A percentile compares a stretch with the other conserved stretches of the same genome.
Conservation (phyloP, 768 basidiomycete genomes). For the Naganishia antarctica region DNA sequence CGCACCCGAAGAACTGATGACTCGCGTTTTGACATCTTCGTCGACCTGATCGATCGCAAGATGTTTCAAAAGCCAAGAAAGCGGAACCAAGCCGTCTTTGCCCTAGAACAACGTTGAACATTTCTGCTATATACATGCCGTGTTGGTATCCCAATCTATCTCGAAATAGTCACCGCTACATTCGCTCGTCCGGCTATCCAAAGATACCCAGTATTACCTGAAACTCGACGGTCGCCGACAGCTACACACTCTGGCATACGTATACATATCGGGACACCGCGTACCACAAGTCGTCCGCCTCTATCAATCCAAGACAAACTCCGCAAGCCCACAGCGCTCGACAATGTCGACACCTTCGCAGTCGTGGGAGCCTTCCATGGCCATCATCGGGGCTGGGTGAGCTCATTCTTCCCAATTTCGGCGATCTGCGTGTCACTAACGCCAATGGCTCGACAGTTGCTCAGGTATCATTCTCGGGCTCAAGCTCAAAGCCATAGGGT, state of each 20-base stretch:
- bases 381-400: conserved; percentile 35
- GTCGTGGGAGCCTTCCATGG: conserved; percentile 22
- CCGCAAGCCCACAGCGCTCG: too few species aligned
- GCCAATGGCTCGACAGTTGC: conserved; percentile 14
- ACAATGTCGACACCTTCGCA: conserved; percentile 6
- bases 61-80: not conserved
- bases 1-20: too few species aligned
- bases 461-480: conserved; percentile 30
- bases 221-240: not conserved
- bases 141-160: not conserved
- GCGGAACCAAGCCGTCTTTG: not conserved
- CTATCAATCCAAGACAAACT: too few species aligned
- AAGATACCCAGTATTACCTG: conserved; percentile 13
- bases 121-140: not conserved
- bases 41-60: not conserved
- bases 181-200: conserved; percentile 2
- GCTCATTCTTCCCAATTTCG: not conserved
- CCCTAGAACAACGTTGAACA: conserved; percentile 10
- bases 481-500: conserved; percentile 28
- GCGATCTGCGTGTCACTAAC: not conserved
- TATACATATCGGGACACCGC: not conserved
- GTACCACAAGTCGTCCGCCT: too few species aligned
- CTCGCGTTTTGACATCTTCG: too few species aligned
- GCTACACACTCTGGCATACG: not conserved
- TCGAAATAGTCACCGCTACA: too few species aligned